Conservation (phyloP, 306 rosid genomes). For the Dalbergia oliveri region DNA sequence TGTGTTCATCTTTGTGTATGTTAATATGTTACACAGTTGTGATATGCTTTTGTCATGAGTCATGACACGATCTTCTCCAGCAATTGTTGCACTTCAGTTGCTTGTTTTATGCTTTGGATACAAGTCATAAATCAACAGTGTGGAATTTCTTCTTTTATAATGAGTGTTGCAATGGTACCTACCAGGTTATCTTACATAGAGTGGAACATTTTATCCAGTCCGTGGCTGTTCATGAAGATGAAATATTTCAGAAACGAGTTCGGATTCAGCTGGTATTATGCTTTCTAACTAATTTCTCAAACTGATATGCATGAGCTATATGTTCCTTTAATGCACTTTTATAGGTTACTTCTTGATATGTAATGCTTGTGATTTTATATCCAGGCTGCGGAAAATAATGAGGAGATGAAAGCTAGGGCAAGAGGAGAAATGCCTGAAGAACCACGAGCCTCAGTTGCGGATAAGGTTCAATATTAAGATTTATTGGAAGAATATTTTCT, state of each 20-base stretch:
- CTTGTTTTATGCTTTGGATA: slow-evolving; percentile 35
- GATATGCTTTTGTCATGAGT: no score
- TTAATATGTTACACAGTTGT: no score
- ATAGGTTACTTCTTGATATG: slow-evolving; percentile 30
- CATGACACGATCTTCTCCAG: slow-evolving; percentile 2
- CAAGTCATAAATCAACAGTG: slow-evolving; percentile 20
- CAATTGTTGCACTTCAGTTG: slow-evolving; percentile 18
- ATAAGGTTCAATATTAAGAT: slow-evolving; percentile 66
- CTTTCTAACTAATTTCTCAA: no score
- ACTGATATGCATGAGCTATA: no score
- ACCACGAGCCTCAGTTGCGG: slow-evolving; percentile 59
- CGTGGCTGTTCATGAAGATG: slow-evolving; percentile 82
- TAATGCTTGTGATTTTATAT: slow-evolving; percentile 41
- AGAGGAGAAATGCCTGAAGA: slow-evolving; percentile 75
- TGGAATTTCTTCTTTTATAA: slow-evolving; percentile 32
- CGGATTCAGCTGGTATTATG: slow-evolving; percentile 86
- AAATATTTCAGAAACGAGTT: slow-evolving; percentile 90
- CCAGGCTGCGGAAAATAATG: slow-evolving; percentile 83
- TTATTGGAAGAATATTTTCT: slow-evolving; percentile 7
- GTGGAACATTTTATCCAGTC: slow-evolving; percentile 89
- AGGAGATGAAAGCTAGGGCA: slow-evolving; percentile 75
- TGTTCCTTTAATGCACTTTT: no score
- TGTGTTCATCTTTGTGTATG: neutral
- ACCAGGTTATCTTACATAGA: slow-evolving; percentile 80
- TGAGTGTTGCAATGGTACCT: slow-evolving; percentile 28